Conservation (phyloP, 2,329 filamentous ascomycete species). For the Neonectria hederae region DNA sequence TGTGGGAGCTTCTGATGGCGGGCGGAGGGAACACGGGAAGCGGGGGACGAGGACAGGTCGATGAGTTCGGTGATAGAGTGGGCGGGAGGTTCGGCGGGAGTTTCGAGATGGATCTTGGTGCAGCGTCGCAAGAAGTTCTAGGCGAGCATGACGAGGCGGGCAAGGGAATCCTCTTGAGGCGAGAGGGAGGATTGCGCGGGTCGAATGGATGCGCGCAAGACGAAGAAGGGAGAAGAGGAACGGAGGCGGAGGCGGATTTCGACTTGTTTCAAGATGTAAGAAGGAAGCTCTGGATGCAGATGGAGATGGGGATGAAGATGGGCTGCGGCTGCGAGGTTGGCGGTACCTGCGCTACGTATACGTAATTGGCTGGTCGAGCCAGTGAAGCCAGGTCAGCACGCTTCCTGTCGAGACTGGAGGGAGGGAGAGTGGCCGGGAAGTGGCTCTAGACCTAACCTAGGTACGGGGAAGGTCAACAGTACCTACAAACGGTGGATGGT, state of each 20-base stretch:
- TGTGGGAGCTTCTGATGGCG: slow-evolving; percentile 23
- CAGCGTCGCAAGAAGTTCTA: slow-evolving; percentile 20
- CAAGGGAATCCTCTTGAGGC: background rate
- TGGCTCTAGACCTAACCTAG: no score
- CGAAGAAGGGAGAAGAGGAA: background rate
- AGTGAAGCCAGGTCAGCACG: slow-evolving; percentile 42
- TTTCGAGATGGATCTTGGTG: slow-evolving; percentile 7
- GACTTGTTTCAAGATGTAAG: slow-evolving; percentile 20
- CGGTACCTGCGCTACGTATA: slow-evolving; percentile 31
- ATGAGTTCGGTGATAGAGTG: background rate
- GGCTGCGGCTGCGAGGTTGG: background rate
- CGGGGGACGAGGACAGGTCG: slow-evolving; percentile 5
- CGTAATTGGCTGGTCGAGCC: slow-evolving; percentile 37
- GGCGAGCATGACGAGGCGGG: slow-evolving; percentile 16
- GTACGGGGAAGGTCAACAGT: background rate
- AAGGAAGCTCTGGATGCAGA: slow-evolving; percentile 14
- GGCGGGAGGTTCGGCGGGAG: background rate
- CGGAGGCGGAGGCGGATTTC: background rate
- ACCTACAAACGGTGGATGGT: no score
- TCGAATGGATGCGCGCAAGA: background rate
- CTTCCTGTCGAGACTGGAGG: background rate
- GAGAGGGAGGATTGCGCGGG: background rate
- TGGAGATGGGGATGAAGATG: slow-evolving; percentile 8
- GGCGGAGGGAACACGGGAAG: slow-evolving; percentile 3
- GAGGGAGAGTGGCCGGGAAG: slow-evolving; percentile 13